phyloP scores from a whole-genome alignment of 169 alveolate genomes.

The Plasmodium gonderi region DNA sequence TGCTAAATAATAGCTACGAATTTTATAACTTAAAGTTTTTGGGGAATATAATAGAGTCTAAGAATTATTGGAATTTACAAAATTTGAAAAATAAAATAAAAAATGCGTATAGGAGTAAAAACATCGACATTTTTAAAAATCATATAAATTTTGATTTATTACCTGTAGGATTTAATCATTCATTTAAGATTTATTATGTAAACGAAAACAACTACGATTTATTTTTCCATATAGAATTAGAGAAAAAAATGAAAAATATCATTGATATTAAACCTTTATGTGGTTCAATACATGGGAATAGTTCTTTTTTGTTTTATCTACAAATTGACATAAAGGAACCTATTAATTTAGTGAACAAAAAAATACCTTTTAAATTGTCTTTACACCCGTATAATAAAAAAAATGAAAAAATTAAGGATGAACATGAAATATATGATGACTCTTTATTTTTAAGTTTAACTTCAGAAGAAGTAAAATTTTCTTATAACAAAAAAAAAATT shows the following conservation, averaged over 20 bases:
- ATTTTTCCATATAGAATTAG: slow-evolving; percentile 55
- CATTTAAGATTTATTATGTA: slow-evolving; percentile 22
- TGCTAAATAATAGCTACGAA: slow-evolving; percentile 65
- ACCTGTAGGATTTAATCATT: slow-evolving; percentile 54
- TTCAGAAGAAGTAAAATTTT: slow-evolving; percentile 67
- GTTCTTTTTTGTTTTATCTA: slow-evolving; percentile 21
- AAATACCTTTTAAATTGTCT: slow-evolving; percentile 53
- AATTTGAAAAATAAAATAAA: slow-evolving; percentile 24
- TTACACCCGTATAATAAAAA: slow-evolving; percentile 12
- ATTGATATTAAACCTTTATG: slow-evolving; percentile 17
- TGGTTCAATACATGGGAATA: slow-evolving; percentile 46
- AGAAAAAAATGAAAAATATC: slow-evolving; percentile 49
- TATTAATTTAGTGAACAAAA: slow-evolving; percentile 21
- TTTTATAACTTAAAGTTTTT: slow-evolving; percentile 53
- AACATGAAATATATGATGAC: slow-evolving; percentile 11
- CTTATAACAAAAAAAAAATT: slow-evolving; percentile 58
- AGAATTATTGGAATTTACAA: slow-evolving; percentile 65
- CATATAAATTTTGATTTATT: slow-evolving; percentile 65
- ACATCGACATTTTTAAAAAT: slow-evolving; percentile 42
- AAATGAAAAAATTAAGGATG: slow-evolving; percentile 20
- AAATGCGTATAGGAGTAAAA: slow-evolving; percentile 24
- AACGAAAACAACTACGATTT: slow-evolving; percentile 46
- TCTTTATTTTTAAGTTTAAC: slow-evolving; percentile 53
- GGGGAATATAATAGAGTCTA: slow-evolving; percentile 62
- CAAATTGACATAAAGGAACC: slow-evolving; percentile 44